These are phyloP conservation scores for Sparassis latifolia DNA, from an alignment of 1,284 basidiomycete genomes.

Conservation along the genomic window DNA sequence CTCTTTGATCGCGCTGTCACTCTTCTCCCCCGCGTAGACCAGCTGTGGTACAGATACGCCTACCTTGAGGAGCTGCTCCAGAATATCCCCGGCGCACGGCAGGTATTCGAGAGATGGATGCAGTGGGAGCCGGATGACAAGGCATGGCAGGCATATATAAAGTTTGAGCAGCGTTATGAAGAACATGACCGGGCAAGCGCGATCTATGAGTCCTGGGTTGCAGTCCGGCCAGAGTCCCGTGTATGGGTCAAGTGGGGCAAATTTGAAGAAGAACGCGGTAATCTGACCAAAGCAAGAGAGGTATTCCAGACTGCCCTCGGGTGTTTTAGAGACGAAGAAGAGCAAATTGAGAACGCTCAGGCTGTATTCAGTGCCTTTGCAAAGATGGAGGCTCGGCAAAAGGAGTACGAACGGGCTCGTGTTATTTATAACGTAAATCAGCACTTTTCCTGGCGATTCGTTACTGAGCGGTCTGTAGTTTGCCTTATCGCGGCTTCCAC, in stretches of 20 bases:
- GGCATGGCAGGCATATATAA: constrained; percentile 98
- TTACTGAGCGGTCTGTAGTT: constrained; percentile 41
- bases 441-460: not conserved
- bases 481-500: constrained; percentile 84
- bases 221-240: constrained; percentile 87
- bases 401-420: constrained; percentile 94
- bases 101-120: constrained; percentile 99
- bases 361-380: constrained; percentile 95
- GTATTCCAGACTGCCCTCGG: constrained; percentile 96
- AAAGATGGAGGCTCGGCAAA: constrained; percentile 94
- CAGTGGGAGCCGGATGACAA: constrained; percentile 99
- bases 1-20: constrained; percentile 96
- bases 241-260: constrained; percentile 98
- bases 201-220: constrained; percentile 95
- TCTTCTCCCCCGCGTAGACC: constrained; percentile 90
- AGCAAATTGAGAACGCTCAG: constrained; percentile 96
- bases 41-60: constrained; percentile 98
- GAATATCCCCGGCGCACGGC: constrained; percentile 91
- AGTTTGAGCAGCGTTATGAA: constrained; percentile 90
- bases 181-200: constrained; percentile 89
- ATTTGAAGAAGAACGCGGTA: constrained; percentile 90
- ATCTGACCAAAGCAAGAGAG: constrained; percentile 86
- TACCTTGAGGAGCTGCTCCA: constrained; percentile 97
- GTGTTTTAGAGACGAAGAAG: constrained; percentile 96
- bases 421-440: constrained; percentile 87